Evolutionary conservation across 179 eudicot species (phyloP).

Genomic region (Dionaea muscipula): DNA sequence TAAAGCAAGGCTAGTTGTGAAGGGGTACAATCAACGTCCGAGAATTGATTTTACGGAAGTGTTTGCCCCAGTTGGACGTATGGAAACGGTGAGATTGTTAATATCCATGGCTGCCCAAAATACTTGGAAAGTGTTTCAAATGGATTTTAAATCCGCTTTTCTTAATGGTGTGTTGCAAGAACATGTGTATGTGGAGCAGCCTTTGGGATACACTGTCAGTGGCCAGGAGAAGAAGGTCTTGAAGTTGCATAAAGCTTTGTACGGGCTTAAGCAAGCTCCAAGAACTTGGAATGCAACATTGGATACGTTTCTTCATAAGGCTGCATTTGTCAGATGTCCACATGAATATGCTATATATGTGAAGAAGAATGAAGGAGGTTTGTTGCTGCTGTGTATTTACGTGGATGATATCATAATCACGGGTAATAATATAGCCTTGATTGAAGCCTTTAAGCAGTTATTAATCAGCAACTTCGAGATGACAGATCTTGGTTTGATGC

Average conservation of each 20-base stretch:
- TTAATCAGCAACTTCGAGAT: background rate
- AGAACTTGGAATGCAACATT: background rate
- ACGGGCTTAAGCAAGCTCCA: background rate
- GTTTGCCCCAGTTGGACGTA: background rate
- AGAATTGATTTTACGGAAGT: background rate
- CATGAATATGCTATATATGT: background rate
- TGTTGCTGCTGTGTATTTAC: background rate
- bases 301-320: background rate
- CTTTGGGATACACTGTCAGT: background rate
- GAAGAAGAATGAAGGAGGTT: background rate
- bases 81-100: background rate
- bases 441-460: background rate
- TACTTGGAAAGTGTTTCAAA: background rate
- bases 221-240: background rate
- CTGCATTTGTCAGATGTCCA: background rate
- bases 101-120: background rate
- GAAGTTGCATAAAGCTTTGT: no score
- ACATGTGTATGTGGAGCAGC: background rate
- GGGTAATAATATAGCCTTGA: background rate
- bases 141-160: no score
- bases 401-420: no score
- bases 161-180: background rate
- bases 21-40: background rate
- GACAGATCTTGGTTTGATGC: no score
- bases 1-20: background rate